Evolutionary conservation across 1,284 basidiomycete species (phyloP).

Genomic region (Lentinula novae-zelandiae): DNA sequence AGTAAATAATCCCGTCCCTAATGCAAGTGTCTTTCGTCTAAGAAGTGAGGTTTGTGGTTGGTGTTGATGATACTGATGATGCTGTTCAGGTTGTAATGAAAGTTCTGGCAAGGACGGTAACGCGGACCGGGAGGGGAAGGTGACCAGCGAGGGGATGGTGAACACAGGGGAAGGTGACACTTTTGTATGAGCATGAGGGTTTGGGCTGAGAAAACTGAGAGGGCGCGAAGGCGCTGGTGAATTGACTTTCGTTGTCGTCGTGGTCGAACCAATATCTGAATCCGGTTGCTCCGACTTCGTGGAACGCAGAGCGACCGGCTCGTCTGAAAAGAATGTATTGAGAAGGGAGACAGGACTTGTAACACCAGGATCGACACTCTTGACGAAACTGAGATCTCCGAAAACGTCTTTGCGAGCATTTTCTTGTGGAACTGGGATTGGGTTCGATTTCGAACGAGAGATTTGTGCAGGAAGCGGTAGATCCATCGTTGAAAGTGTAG

Average conservation of each 20-base stretch:
- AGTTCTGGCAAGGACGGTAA: neutral
- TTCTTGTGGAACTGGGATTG: neutral
- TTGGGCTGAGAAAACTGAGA: neutral
- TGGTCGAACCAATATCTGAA: neutral
- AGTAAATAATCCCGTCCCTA: neutral
- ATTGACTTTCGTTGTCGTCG: neutral
- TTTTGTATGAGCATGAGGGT: neutral
- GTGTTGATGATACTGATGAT: neutral
- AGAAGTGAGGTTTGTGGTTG: neutral
- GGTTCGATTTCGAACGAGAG: conserved; percentile 1
- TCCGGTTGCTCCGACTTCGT: neutral
- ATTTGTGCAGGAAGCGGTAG: neutral
- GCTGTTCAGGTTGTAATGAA: neutral
- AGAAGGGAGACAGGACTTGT: neutral
- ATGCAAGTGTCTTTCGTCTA: neutral
- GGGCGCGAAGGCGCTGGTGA: neutral
- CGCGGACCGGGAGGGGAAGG: neutral
- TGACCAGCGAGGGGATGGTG: neutral
- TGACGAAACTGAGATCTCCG: conserved; percentile 5
- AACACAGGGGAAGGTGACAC: neutral
- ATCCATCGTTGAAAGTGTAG: neutral
- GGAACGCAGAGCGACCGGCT: neutral
- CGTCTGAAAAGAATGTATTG: neutral
- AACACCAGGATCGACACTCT: neutral
- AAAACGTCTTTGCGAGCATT: neutral